Evolutionary conservation across 2,329 filamentous ascomycete species (phyloP).

Genomic region (Phoma sp.): DNA sequence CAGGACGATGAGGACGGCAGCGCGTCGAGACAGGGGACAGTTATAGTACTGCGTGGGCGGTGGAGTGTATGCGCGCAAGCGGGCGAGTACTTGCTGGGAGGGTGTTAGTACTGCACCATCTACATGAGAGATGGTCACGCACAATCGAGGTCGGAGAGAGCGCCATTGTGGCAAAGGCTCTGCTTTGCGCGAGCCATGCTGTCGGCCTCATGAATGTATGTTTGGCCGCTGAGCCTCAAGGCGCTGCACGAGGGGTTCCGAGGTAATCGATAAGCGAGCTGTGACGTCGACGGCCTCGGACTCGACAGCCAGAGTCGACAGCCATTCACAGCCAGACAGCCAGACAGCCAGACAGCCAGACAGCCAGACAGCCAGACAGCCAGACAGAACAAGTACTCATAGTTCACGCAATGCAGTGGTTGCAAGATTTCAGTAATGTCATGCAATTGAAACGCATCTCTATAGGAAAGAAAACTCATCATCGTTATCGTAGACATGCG

Average conservation of each 20-base stretch:
- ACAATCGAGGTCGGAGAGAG: slow-evolving; percentile 41
- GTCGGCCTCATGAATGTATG: slow-evolving; percentile 26
- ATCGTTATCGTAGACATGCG: slow-evolving; percentile 47
- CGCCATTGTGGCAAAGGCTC: slow-evolving; percentile 35
- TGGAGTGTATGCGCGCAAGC: slow-evolving; percentile 62
- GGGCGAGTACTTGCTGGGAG: slow-evolving; percentile 58
- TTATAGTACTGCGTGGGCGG: slow-evolving; percentile 64
- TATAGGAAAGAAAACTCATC: slow-evolving; percentile 49
- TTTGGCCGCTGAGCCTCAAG: slow-evolving; percentile 12
- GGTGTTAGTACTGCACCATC: slow-evolving; percentile 15
- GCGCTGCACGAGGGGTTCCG: slow-evolving; percentile 17
- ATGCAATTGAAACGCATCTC: slow-evolving; percentile 48
- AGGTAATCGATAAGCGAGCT: slow-evolving; percentile 20
- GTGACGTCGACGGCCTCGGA: slow-evolving; percentile 9
- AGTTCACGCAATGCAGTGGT: no score
- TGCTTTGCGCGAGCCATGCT: slow-evolving; percentile 42
- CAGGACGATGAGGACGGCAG: slow-evolving; percentile 85
- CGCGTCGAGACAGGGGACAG: slow-evolving; percentile 69
- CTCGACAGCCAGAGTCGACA: not conserved
- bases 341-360: no score
- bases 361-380: no score
- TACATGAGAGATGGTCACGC: slow-evolving; percentile 9
- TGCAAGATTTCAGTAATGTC: not conserved
- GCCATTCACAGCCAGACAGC: no score
- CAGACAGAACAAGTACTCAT: no score